Conservation (phyloP, 2,329 filamentous ascomycete species). For the Microsporum audouinii region DNA sequence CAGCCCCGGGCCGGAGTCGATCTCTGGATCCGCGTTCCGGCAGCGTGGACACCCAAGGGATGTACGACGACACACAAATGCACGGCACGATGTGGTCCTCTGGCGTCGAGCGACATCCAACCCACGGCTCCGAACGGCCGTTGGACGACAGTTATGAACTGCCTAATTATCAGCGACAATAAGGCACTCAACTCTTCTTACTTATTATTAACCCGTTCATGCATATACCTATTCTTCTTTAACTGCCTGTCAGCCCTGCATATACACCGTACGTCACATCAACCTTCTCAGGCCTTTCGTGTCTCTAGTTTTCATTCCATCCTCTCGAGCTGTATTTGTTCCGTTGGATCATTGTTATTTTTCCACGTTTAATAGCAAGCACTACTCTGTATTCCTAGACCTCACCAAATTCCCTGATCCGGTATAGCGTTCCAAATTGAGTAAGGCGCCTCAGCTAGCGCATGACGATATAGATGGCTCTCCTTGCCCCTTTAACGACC, state of each 20-base stretch:
- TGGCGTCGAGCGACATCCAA: background rate
- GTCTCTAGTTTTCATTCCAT: too few relatives aligned
- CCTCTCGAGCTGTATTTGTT: too few relatives aligned
- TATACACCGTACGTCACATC: too few relatives aligned
- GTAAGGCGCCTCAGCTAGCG: too few relatives aligned
- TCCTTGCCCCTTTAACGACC: too few relatives aligned
- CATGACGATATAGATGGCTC: too few relatives aligned
- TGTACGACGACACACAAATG: conserved; percentile 10
- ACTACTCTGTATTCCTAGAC: too few relatives aligned
- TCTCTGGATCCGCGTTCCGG: conserved; percentile 15
- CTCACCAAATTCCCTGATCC: too few relatives aligned
- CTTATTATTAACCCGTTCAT: background rate
- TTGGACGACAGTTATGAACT: background rate
- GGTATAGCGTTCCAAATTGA: too few relatives aligned
- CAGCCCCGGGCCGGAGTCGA: background rate
- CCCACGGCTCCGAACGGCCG: background rate
- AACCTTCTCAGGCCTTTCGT: too few relatives aligned
- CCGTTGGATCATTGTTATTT: too few relatives aligned
- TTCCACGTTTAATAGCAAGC: too few relatives aligned
- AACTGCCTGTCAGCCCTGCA: background rate
- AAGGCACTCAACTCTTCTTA: background rate
- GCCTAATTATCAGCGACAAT: conserved; percentile 1
- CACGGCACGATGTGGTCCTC: background rate
- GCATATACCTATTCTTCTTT: background rate
- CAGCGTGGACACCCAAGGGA: conserved; percentile 15